Base-by-base conservation (phyloP, 148 eudicot genomes). In the Polygonum aviculare region DNA sequence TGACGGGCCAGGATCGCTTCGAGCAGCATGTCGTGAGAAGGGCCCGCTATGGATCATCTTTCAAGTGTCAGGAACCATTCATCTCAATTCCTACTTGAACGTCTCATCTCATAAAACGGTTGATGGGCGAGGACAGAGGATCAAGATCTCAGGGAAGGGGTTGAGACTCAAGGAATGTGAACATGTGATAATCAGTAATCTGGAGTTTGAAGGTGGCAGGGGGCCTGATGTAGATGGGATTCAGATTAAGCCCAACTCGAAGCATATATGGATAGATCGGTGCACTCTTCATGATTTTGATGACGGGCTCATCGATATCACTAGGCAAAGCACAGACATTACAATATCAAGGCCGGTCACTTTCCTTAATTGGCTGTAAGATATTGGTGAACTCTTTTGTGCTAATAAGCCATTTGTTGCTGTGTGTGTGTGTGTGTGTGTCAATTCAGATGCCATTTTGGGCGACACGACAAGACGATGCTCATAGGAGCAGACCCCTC, bases 1-100 rank as follows among this genome's bases (percentile, higher is more conserved):
- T 78, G 99, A 93, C 73, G 99, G 99, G 1, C 98, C 97, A 19
- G 99, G 98, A 74, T 95, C 99, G 50, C 97, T 95, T 45, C 87
- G 97, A 36, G 90, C 81, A 57, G 99, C 89, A 3, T 93, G 99
- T 79, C 91, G 98, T 6, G 87, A 75, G 74, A 88, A 88, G 86
- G 94, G 90, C 40, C 97, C 99, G 69, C 82, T 93, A 7, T 95
- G 97, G 99, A 91, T 93, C 79, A 85, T 95, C 31, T 95, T 95
- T 79, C 89, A 91, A 72, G 85, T 95, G 39, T 93, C 98, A 4
- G 99, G 99, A 47, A 89, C 88, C 52, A 93, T 95, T 60, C 78
- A 87, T 35, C 91, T 95, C 14, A 73, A 69, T 18, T 91, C 99
- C 35, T 83, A 85, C 73, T 69, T 95, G 72, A 88, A 31, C 74